Percentiles rank a stretch among this genome's conserved stretches.
phyloP scores from a whole-genome alignment of 495 filamentous ascomycete genomes.

The Tuber brumale region DNA sequence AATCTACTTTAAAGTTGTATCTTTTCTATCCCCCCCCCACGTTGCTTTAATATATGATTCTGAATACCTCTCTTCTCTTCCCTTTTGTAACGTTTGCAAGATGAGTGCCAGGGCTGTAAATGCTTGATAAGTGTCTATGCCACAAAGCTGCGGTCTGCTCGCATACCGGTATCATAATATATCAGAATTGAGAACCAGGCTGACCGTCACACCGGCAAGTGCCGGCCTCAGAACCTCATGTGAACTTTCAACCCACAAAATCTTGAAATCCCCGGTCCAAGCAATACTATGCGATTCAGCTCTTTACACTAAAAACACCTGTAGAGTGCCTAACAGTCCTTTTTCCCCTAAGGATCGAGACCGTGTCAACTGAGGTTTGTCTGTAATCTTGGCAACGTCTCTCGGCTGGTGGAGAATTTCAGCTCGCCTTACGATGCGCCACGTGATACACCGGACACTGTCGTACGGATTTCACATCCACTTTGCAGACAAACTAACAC shows the following conservation, averaged over 20 bases:
- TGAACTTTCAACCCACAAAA: too few relatives aligned
- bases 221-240: background rate
- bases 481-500: too few relatives aligned
- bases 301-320: too few relatives aligned
- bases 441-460: background rate
- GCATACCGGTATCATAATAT: background rate
- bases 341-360: too few relatives aligned
- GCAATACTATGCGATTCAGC: too few relatives aligned
- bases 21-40: too few relatives aligned
- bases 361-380: too few relatives aligned
- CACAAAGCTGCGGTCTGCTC: background rate
- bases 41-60: background rate
- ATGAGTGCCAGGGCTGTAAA: background rate
- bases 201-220: background rate
- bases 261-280: too few relatives aligned
- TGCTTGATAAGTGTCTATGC: background rate
- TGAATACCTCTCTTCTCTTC: background rate
- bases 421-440: background rate
- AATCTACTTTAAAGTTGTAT: background rate
- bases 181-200: background rate
- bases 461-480: background rate
- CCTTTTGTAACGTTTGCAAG: background rate
- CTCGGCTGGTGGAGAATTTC: too few relatives aligned
- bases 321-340: too few relatives aligned
- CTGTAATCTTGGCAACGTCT: too few relatives aligned